A percentile compares a stretch with the other conserved stretches of the same genome.
Evolutionary conservation across 75 land plant species (phyloP).

Genomic region (Azolla pinnata): DNA sequence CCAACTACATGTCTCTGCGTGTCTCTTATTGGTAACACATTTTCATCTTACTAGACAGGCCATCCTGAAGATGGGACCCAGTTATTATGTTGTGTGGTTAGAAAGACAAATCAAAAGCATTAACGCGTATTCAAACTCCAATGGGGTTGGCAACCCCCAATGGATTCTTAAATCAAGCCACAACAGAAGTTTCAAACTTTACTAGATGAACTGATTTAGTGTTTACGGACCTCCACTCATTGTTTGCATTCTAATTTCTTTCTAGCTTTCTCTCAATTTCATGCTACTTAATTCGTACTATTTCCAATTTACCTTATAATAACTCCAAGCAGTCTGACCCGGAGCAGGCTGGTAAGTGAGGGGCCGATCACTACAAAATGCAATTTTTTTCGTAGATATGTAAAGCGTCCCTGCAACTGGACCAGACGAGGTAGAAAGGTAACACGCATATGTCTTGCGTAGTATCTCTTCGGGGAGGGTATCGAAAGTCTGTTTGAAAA

Average conservation of each 20-base stretch:
- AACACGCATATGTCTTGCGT: slow-evolving; percentile 50
- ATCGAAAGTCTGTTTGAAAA: slow-evolving; percentile 42
- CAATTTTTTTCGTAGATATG: slow-evolving; percentile 40
- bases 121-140: too few relatives aligned
- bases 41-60: too few relatives aligned
- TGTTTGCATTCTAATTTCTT: not conserved
- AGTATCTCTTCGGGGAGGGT: slow-evolving; percentile 41
- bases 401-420: slow-evolving; percentile 72
- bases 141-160: too few relatives aligned
- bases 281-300: not conserved
- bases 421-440: slow-evolving; percentile 63
- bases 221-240: too few relatives aligned
- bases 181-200: too few relatives aligned
- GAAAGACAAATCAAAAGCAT: too few relatives aligned
- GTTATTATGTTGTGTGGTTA: too few relatives aligned
- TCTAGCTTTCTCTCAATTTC: not conserved
- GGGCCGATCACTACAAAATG: slow-evolving; percentile 69
- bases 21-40: too few relatives aligned
- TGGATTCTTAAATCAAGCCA: too few relatives aligned
- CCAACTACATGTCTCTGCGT: too few relatives aligned
- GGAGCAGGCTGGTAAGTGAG: slow-evolving; percentile 29
- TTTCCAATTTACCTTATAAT: slow-evolving; percentile 54
- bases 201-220: too few relatives aligned
- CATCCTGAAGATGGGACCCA: too few relatives aligned
- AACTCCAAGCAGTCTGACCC: slow-evolving; percentile 47